Percentiles rank a stretch among this genome's conserved stretches.
phyloP scores from a whole-genome alignment of 2,329 filamentous ascomycete species.

The Simplicillium sp. region DNA sequence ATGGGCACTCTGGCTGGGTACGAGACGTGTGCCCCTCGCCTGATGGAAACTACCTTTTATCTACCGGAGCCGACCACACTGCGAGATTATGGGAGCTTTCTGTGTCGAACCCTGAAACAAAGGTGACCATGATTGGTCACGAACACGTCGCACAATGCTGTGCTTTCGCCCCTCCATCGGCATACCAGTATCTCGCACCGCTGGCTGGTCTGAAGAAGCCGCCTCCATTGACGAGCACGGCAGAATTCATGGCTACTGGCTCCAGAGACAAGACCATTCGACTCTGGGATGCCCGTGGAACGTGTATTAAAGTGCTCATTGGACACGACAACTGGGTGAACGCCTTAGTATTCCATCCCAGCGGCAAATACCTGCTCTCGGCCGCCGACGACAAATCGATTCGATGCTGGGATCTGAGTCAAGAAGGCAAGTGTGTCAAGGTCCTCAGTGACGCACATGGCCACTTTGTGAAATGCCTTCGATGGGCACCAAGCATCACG shows the following conservation, averaged over 20 bases:
- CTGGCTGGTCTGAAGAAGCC: constrained; percentile 78
- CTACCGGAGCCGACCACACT: constrained; percentile 74
- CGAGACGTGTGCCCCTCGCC: constrained; percentile 73
- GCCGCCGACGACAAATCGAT: constrained; percentile 86
- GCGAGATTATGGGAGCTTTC: constrained; percentile 79
- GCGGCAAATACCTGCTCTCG: constrained; percentile 81
- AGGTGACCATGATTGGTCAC: constrained; percentile 73
- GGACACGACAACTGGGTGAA: constrained; percentile 96
- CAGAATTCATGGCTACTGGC: constrained; percentile 85
- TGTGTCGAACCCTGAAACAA: constrained; percentile 54
- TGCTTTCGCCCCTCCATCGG: constrained; percentile 68
- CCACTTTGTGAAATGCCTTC: constrained; percentile 77
- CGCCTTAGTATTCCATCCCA: constrained; percentile 78
- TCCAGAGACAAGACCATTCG: constrained; percentile 85
- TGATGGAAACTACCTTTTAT: constrained; percentile 76
- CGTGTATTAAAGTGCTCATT: constrained; percentile 70
- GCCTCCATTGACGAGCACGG: constrained; percentile 61
- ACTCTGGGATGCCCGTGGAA: constrained; percentile 80
- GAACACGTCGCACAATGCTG: constrained; percentile 84
- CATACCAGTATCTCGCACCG: constrained; percentile 67
- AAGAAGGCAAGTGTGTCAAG: constrained; percentile 86
- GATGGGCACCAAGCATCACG: constrained; percentile 73
- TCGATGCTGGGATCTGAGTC: constrained; percentile 85
- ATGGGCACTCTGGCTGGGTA: constrained; percentile 85
- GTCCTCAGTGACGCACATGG: constrained; percentile 66